These are phyloP conservation scores for Aphanomyces invadans DNA, from an alignment of 352 stramenopile genomes.

Conservation along the genomic window DNA sequence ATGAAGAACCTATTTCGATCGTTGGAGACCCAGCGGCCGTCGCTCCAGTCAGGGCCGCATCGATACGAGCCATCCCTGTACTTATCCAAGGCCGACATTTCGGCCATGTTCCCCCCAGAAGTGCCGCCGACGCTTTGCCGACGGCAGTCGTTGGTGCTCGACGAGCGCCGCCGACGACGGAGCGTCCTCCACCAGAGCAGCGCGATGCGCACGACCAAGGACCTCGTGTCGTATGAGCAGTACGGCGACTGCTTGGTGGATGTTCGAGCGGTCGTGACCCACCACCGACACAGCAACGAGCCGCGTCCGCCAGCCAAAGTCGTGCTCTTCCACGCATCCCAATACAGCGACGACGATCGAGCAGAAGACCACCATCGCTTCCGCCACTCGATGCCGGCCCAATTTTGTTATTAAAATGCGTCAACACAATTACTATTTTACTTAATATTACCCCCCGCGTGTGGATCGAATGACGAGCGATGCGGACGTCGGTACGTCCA, in stretches of 20 bases:
- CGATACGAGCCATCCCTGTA: conserved; percentile 4
- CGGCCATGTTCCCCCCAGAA: neutral
- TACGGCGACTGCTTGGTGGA: conserved; percentile 2
- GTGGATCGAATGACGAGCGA: too few relatives aligned
- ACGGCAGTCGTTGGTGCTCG: neutral
- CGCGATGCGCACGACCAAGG: neutral
- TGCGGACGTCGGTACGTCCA: too few relatives aligned
- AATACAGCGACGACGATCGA: neutral
- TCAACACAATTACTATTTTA: neutral
- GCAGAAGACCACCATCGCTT: neutral
- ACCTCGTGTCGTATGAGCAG: neutral
- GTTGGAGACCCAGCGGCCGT: conserved; percentile 3
- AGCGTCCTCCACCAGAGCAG: neutral
- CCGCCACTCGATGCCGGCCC: conserved; percentile 1
- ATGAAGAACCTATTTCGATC: neutral
- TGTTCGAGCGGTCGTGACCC: too few relatives aligned
- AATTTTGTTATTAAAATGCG: conserved; percentile 9
- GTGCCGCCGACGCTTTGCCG: neutral
- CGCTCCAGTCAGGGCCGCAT: neutral
- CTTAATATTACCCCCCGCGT: too few relatives aligned
- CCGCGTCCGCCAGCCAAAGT: neutral
- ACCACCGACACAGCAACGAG: neutral
- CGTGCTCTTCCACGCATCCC: neutral
- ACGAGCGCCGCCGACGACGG: neutral
- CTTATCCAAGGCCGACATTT: conserved; percentile 3